Base-by-base conservation (phyloP, 352 stramenopile genomes). In the Phytophthora sojae region DNA sequence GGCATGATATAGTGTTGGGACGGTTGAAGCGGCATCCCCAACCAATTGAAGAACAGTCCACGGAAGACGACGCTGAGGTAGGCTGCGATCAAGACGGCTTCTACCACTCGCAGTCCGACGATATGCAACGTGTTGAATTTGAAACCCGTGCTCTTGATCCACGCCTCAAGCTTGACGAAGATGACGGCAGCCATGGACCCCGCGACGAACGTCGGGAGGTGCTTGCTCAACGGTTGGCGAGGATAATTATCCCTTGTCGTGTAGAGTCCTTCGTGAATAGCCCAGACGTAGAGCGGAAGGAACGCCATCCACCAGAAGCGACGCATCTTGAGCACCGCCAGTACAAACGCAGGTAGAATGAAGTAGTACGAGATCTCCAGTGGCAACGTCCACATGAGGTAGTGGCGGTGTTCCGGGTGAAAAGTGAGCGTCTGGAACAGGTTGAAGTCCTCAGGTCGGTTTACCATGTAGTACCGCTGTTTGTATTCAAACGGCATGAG, bases 321-420 rank as follows among this genome's bases (percentile, higher is more conserved):
- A 53, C 59, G 47, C 23, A 66, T 12, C 42, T 59, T 66, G 19
- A 66, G 49, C 15, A 66, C 59, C 4, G 15, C 49, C 7, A 66
- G 8, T 4, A 66, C 59, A 17, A 66, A 66, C 4, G 47, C 49
- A 37, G 59, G 59, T 17, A 66, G 21, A 23, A 66, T 66, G 49
- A 64, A 64, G 29, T 64, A 64, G 57, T 64, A 56, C 44, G 57
- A 64, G 26, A 64, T 64, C 26, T 64, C 57, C n/a, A 64, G 23
- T 8, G 57, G 57, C n/a, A n/a, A n/a, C n/a, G n/a, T n/a, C n/a
- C n/a, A n/a, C n/a, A n/a, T n/a, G n/a, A n/a, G n/a, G n/a, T n/a
- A n/a, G n/a, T n/a, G n/a, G n/a, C n/a, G n/a, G n/a, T n/a, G n/a
- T n/a, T n/a, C n/a, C n/a, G n/a, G n/a, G n/a, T n/a, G n/a, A n/a